A percentile compares a stretch with the other conserved stretches of the same genome.
phyloP scores from a whole-genome alignment of 2,329 filamentous ascomycete species.

The Penicillium sp. region DNA sequence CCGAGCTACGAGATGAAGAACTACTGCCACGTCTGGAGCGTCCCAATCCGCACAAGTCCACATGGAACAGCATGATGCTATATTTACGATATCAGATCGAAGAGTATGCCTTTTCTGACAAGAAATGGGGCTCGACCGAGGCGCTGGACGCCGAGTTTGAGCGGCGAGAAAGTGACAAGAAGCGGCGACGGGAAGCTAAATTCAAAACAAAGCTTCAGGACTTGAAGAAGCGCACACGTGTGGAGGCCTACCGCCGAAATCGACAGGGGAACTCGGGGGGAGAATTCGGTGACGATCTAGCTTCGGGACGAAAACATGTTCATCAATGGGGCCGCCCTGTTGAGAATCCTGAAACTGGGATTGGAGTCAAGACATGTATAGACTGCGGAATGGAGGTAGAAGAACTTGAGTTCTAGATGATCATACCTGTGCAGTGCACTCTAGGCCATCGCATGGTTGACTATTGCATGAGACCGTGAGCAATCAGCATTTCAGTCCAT shows the following conservation, averaged over 20 bases:
- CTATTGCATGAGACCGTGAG: neutral
- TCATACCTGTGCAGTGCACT: neutral
- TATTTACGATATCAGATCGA: slow-evolving; percentile 93
- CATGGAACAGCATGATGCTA: slow-evolving; percentile 99
- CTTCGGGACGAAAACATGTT: slow-evolving; percentile 67
- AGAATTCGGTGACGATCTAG: slow-evolving; percentile 73
- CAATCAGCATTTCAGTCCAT: neutral
- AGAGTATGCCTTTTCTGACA: slow-evolving; percentile 75
- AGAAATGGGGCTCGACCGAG: slow-evolving; percentile 87
- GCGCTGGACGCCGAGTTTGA: slow-evolving; percentile 86
- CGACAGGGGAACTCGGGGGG: slow-evolving; percentile 50
- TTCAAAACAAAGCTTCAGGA: slow-evolving; percentile 87
- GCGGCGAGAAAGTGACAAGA: slow-evolving; percentile 71
- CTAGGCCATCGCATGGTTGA: neutral
- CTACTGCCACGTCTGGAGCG: slow-evolving; percentile 81
- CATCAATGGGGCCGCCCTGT: slow-evolving; percentile 74
- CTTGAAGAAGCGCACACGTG: slow-evolving; percentile 86
- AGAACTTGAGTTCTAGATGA: slow-evolving; percentile 57
- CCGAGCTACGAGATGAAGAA: slow-evolving; percentile 84
- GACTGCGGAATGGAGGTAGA: slow-evolving; percentile 67
- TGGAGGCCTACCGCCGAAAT: slow-evolving; percentile 79
- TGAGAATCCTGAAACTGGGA: slow-evolving; percentile 55
- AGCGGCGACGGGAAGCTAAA: slow-evolving; percentile 81
- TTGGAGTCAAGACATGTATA: slow-evolving; percentile 66
- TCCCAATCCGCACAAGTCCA: slow-evolving; percentile 91